Percentiles rank a stretch among this genome's conserved stretches.
Conservation (phyloP, 2,329 filamentous ascomycete species). For the Neonectria hederae region DNA sequence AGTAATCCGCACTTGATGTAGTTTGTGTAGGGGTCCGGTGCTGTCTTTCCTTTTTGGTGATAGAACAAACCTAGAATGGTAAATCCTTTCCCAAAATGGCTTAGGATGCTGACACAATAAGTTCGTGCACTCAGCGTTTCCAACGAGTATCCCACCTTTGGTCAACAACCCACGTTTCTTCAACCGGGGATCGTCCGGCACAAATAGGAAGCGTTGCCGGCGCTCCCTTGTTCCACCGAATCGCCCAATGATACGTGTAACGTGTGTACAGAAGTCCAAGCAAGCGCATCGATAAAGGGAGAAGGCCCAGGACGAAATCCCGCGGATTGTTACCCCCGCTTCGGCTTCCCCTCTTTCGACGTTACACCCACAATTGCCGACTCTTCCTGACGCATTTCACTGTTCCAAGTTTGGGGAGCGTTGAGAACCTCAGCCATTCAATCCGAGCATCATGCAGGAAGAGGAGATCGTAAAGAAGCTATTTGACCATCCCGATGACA, state of each 20-base stretch:
- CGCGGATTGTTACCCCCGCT: not conserved
- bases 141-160: not conserved
- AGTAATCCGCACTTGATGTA: not conserved
- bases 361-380: not conserved
- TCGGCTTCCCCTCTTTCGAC: not conserved
- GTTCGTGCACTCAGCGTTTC: no score
- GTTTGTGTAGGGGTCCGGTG: not conserved
- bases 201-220: not conserved
- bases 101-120: not conserved
- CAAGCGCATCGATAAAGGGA: not conserved
- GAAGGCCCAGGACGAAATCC: not conserved
- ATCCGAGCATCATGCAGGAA: not conserved
- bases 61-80: not conserved
- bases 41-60: not conserved
- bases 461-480: not conserved
- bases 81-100: not conserved
- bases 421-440: not conserved
- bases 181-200: not conserved
- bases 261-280: not conserved
- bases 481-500: not conserved
- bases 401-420: not conserved
- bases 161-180: not conserved
- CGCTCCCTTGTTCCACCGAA: not conserved
- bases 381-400: not conserved
- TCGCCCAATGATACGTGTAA: not conserved